Conservation (phyloP, 1,139 yeast species). For the Geotrichum siamense region DNA sequence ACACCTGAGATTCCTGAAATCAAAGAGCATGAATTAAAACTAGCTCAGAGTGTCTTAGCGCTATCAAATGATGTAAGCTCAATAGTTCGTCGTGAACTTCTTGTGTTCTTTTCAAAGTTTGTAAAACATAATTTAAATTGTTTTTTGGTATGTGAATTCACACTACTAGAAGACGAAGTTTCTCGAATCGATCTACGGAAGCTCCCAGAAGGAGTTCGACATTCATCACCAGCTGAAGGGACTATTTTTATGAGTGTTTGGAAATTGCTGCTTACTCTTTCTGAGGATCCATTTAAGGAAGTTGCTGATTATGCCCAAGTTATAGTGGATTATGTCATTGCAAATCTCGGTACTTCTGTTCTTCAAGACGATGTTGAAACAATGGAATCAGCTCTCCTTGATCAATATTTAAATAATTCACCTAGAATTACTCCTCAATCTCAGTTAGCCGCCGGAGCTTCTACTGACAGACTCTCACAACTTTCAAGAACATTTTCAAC, state of each 20-base stretch:
- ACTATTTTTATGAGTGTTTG: slow-evolving; percentile 82
- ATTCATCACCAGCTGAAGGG: slow-evolving; percentile 38
- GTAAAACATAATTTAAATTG: slow-evolving; percentile 64
- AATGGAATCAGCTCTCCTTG: slow-evolving; percentile 15
- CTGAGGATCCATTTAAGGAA: slow-evolving; percentile 87
- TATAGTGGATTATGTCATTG: slow-evolving; percentile 67
- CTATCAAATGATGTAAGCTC: slow-evolving; percentile 81
- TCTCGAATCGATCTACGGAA: slow-evolving; percentile 48
- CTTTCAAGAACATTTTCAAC: slow-evolving; percentile 10
- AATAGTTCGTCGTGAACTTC: slow-evolving; percentile 77
- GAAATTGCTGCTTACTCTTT: slow-evolving; percentile 71
- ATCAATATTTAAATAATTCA: background rate
- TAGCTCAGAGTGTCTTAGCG: slow-evolving; percentile 42
- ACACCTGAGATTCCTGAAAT: slow-evolving; percentile 25
- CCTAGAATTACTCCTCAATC: slow-evolving; percentile 9
- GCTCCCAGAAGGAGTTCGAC: slow-evolving; percentile 44
- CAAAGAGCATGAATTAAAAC: slow-evolving; percentile 39
- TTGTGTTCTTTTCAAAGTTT: slow-evolving; percentile 68
- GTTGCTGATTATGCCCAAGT: slow-evolving; percentile 67
- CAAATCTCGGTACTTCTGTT: slow-evolving; percentile 55
- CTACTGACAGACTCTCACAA: slow-evolving; percentile 9
- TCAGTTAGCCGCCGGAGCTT: background rate
- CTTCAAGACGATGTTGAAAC: slow-evolving; percentile 35
- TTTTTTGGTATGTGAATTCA: slow-evolving; percentile 80
- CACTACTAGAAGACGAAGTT: slow-evolving; percentile 77